Percentiles rank a stretch among this genome's conserved stretches.
Conservation (phyloP, 768 basidiomycete genomes). For the Lactarius deliciosus region DNA sequence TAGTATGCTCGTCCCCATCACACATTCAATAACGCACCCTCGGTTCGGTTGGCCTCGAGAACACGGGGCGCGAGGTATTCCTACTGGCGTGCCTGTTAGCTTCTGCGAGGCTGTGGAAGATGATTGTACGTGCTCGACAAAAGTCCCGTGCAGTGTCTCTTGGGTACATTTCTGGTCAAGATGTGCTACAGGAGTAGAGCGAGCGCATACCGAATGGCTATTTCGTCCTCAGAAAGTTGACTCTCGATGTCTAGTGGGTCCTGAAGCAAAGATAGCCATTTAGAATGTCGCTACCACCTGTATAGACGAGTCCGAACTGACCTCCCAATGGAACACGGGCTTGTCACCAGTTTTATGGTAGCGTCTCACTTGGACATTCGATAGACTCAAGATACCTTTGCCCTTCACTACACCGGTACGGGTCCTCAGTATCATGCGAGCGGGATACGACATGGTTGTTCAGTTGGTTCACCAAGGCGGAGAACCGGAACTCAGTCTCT, state of each 20-base stretch:
- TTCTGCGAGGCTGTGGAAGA: background rate
- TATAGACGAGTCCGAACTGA: slow-evolving; percentile 10
- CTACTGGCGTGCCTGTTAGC: slow-evolving; percentile 40
- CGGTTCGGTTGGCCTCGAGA: slow-evolving; percentile 83
- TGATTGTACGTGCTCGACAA: slow-evolving; percentile 59
- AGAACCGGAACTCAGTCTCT: background rate
- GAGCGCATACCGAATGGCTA: slow-evolving; percentile 69
- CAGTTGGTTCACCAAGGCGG: background rate
- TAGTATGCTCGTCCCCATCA: background rate
- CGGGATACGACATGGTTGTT: slow-evolving; percentile 16
- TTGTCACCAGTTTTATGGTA: slow-evolving; percentile 1
- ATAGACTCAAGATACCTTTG: background rate
- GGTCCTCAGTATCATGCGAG: slow-evolving; percentile 5
- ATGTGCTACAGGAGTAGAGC: background rate
- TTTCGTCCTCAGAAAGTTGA: slow-evolving; percentile 85
- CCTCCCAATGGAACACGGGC: slow-evolving; percentile 35
- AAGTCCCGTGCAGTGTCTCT: slow-evolving; percentile 80
- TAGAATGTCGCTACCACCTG: background rate
- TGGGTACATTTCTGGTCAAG: slow-evolving; percentile 13
- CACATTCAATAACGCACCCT: slow-evolving; percentile 49
- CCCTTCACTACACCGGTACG: background rate
- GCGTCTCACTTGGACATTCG: slow-evolving; percentile 1
- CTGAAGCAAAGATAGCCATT: slow-evolving; percentile 38
- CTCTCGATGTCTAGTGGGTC: slow-evolving; percentile 82
- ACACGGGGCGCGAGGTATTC: slow-evolving; percentile 85